Conservation (phyloP, 2,329 filamentous ascomycete genomes). For the Diaporthe velutina region DNA sequence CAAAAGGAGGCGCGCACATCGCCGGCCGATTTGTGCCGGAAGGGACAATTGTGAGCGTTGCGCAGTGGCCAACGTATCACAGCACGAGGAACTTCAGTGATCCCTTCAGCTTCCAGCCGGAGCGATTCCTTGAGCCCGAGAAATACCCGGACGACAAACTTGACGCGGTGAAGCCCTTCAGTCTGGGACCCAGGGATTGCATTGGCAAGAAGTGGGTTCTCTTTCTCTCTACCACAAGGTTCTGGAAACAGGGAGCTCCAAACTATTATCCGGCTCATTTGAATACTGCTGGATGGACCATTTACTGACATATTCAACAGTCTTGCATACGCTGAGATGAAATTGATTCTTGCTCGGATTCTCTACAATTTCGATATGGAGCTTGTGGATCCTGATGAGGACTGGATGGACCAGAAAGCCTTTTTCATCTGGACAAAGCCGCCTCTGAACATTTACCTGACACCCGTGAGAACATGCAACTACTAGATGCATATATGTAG, state of each 20-base stretch:
- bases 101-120: conserved; percentile 59
- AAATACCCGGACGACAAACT: conserved; percentile 56
- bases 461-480: conserved; percentile 43
- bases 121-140: conserved; percentile 59
- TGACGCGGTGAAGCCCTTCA: conserved; percentile 61
- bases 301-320: conserved; percentile 44
- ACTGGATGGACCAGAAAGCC: conserved; percentile 56
- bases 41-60: conserved; percentile 54
- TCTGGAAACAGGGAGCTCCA: background rate
- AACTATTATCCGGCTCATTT: background rate
- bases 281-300: background rate
- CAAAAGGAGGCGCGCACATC: conserved; percentile 50
- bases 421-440: conserved; percentile 57
- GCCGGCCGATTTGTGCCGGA: conserved; percentile 49
- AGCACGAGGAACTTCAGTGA: conserved; percentile 58
- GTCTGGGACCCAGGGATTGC: conserved; percentile 62
- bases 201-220: conserved; percentile 61
- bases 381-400: conserved; percentile 50
- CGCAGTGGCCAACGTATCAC: conserved; percentile 59
- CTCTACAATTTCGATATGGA: conserved; percentile 63
- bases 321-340: conserved; percentile 64
- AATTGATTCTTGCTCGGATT: conserved; percentile 60
- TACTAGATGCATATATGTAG: background rate
- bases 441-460: conserved; percentile 52
- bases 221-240: background rate